phyloP scores from a whole-genome alignment of 345 rosid species.

The Heritiera fomes region DNA sequence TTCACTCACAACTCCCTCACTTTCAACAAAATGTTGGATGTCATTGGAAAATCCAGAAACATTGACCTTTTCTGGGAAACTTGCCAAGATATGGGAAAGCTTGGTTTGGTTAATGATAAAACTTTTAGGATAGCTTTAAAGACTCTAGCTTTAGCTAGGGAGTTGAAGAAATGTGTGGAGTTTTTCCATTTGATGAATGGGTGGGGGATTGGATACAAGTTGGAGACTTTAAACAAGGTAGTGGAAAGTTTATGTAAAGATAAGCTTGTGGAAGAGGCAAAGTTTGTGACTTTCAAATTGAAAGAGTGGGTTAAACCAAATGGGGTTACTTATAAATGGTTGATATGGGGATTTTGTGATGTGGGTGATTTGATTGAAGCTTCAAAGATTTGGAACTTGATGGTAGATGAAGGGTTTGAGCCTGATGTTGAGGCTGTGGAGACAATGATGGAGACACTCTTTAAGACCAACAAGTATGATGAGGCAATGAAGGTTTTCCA shows the following conservation, averaged over 20 bases:
- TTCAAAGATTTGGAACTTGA: slow-evolving; percentile 71
- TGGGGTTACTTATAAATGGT: slow-evolving; percentile 57
- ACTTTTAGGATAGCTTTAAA: slow-evolving; percentile 64
- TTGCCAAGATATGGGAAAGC: slow-evolving; percentile 47
- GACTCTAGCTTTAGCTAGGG: slow-evolving; percentile 65
- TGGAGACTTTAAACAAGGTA: slow-evolving; percentile 53
- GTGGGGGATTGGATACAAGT: slow-evolving; percentile 49
- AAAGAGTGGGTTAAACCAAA: slow-evolving; percentile 52
- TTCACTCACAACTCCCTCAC: slow-evolving; percentile 28
- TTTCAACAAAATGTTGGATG: slow-evolving; percentile 65
- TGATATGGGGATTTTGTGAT: slow-evolving; percentile 66
- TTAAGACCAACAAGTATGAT: slow-evolving; percentile 53
- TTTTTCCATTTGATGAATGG: slow-evolving; percentile 70
- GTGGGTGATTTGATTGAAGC: slow-evolving; percentile 75
- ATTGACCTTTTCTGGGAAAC: slow-evolving; percentile 70
- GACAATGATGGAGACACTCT: slow-evolving; percentile 61
- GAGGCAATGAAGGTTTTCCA: slow-evolving; percentile 71
- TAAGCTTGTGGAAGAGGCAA: slow-evolving; percentile 70
- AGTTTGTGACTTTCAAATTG: slow-evolving; percentile 55
- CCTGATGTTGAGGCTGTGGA: slow-evolving; percentile 56
- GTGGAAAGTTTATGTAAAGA: slow-evolving; percentile 44
- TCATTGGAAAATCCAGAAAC: slow-evolving; percentile 66
- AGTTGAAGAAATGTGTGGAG: slow-evolving; percentile 66
- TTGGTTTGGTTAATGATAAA: slow-evolving; percentile 59
- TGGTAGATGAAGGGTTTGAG: slow-evolving; percentile 71